Evolutionary conservation across 345 rosid genomes (phyloP), one percentile per base, ranked within the genome.

Genomic region (Pugionium cornutum): DNA sequence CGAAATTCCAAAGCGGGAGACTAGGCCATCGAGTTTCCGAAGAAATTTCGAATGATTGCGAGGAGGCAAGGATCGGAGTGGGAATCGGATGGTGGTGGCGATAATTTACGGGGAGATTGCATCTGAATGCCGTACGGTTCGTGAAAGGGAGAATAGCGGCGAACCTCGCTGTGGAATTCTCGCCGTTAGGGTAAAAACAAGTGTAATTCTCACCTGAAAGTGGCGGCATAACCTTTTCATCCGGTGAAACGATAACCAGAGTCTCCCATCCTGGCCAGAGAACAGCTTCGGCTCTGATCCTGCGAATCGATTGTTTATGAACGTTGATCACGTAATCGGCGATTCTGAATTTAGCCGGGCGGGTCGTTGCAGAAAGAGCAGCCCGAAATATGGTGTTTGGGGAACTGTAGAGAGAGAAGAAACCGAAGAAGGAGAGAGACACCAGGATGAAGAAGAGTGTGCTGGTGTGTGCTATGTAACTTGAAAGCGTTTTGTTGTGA

Each of bases 201-300:
- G 72, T 70, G 49, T 42, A 27, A 40, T 79, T 68, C 3, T 75
- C 66, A 0, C 60, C 59, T 0, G 35, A 62, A 41, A 58, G 39
- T 7, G 63, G 36, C 1, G 11, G 9, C 31, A 7, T 3, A 33
- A 26, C 27, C 11, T 18, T 37, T 0, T 49, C 72, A 4, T 48
- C 81, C 6, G 83, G 74, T 11, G 81, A 67, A 29, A 66, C 77
- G 45, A 89, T 65, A 7, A 83, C 70, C 18, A 89, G 76, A 35
- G 88, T 82, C 72, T 84, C 89, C 97, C 98, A 92, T 30, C 70
- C 88, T 0, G 96, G 89, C 43, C 89, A 66, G 7, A 92, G 81
- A 68, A 92, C 56, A 4, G 89, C 78, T 5, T 74, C 82, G 4
- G 89, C 58, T 11, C 49, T 62, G 53, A 50, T 49, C 6, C 75